Evolutionary conservation across 208 protist species (phyloP), one percentile per base, ranked within the genome.

Genomic region (Naegleria lovaniensis): DNA sequence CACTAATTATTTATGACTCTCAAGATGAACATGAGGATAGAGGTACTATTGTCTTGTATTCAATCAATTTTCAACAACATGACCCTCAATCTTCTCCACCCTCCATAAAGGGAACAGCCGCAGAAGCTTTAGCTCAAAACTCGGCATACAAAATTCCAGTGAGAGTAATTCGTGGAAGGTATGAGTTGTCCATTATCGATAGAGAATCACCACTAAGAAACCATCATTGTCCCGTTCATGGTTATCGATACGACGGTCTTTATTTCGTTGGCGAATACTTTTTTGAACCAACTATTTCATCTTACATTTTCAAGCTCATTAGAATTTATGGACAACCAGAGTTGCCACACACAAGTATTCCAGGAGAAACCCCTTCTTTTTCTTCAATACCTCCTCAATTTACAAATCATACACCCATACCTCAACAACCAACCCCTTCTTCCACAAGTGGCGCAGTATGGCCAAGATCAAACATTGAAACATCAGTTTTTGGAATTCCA

Each of bases 291-390:
- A 0, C 6, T 9, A 13, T 33, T 9, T 13, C 29, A 11, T 36
- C 29, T n/a, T 79, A 36, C n/a, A 33, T 79, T 36, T 79, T 79
- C 29, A 79, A 79, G 29, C n/a, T 79, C 6, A 79, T 79, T 33
- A 79, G 67, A 79, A 79, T 79, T 36, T 79, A 79, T 36, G 67
- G 67, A 33, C 67, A 79, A 79, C 67, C 67, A 36, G 67, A 79
- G 36, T 9, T 79, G n/a, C 29, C 29, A 29, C 67, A 79, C 9
- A 33, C 67, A 0, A 25, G 25, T 25, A 36, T 36, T 6, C 6
- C 9, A 13, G 67, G 3, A 0, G 29, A 79, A 29, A 2, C 16
- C 36, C 16, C 67, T 79, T 36, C 67, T 36, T 9, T 36, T 79
- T 36, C 19, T n/a, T 13, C 9, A 0, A 7, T 36, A 79, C 67